Evolutionary conservation across 2,329 filamentous ascomycete species (phyloP).

Genomic region (Zymoseptoria ardabiliae): DNA sequence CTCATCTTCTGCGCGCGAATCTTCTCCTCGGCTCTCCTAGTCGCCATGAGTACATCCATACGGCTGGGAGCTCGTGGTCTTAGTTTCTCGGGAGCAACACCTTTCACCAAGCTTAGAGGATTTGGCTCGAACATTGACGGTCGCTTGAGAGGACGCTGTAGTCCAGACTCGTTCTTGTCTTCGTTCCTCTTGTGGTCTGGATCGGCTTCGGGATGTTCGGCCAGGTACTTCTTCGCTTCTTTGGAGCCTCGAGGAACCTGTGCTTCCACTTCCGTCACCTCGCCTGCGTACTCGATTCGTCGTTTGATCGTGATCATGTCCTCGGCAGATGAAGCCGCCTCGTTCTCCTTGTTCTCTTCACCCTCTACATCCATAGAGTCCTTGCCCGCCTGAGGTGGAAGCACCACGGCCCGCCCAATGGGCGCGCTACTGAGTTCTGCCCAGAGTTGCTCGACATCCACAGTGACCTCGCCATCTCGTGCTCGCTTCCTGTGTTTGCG

Average conservation of each 20-base stretch:
- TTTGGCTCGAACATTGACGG: constrained; percentile 47
- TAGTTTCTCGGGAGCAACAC: constrained; percentile 38
- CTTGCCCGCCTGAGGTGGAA: constrained; percentile 7
- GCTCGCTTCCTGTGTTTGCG: constrained; percentile 40
- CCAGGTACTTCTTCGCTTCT: constrained; percentile 48
- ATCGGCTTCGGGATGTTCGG: constrained; percentile 32
- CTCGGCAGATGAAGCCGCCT: constrained; percentile 23
- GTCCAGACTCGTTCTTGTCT: constrained; percentile 25
- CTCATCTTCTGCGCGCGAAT: constrained; percentile 51
- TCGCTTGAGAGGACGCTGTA: constrained; percentile 38
- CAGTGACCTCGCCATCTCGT: constrained; percentile 41
- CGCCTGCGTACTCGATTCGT: constrained; percentile 52
- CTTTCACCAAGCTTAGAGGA: constrained; percentile 40
- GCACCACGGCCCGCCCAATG: constrained; percentile 19
- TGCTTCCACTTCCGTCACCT: constrained; percentile 48
- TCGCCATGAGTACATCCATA: constrained; percentile 27
- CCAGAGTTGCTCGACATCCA: constrained; percentile 51
- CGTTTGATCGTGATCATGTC: constrained; percentile 49
- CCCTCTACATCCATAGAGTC: constrained; percentile 16
- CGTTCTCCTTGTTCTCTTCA: constrained; percentile 20
- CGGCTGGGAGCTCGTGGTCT: constrained; percentile 29
- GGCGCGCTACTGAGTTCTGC: constrained; percentile 41
- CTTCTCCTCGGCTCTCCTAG: constrained; percentile 28
- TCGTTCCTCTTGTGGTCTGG: constrained; percentile 19
- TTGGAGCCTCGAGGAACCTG: constrained; percentile 46